Base-by-base conservation (phyloP, 345 rosid species). In the Aethionema arabicum region DNA sequence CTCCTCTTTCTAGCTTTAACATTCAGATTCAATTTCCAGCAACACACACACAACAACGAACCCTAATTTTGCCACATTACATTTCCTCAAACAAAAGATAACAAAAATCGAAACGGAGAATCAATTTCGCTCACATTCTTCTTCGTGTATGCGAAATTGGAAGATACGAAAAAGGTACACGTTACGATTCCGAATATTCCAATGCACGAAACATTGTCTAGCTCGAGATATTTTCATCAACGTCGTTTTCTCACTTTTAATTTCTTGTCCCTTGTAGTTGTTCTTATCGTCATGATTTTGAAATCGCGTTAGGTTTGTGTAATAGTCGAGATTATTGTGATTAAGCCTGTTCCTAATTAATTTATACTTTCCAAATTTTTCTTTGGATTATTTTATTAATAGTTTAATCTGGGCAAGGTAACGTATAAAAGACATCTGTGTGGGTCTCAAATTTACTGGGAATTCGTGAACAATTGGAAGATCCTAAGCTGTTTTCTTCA, bases 31-130 rank as follows among this genome's bases (percentile, higher is more conserved):
- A 52, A 31, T 60, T 21, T 59, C 35, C 52, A 51, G 15, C 44
- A 54, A 42, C 29, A 43, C 45, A 21, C 51, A 68, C 27, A 21
- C 27, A 21, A 21, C 27, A 21, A 21, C 27, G 60, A 68, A 60
- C 72, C 72, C 72, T 60, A 68, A 13, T 10, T 59, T 48, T 66
- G 2, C 27, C 70, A 49, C 50, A 48, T 46, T 46, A 54, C 69
- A 27, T 63, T 32, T 13, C 60, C 2, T 2, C n/a, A n/a, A 21
- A 21, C 27, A 21, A 21, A 21, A 21, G 27, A 21, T 1, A 21
- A 21, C 2, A 21, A 21, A 21, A 21, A 21, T 21, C 27, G 27
- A 21, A 21, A 21, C 27, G 27, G 27, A 21, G 2, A 21, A 21
- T 21, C 27, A 1, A 21, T 21, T 21, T 21, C 27, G 27, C 27